phyloP scores from a whole-genome alignment of 78 protist genomes.

The Dictyostelium intermedium region DNA sequence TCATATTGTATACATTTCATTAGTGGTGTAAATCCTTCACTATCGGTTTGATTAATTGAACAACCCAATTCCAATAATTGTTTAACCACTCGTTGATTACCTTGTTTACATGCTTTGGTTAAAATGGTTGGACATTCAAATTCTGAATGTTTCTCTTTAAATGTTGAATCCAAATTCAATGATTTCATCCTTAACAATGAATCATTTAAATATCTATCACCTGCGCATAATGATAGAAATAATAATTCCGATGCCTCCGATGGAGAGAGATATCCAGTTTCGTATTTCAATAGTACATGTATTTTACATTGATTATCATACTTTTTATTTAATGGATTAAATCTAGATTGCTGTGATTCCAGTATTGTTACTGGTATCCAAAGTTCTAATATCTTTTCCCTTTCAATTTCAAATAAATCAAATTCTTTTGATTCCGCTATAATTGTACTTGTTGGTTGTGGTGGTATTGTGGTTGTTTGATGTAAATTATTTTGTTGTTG shows the following conservation, averaged over 20 bases:
- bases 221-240: slow-evolving; percentile 43
- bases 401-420: slow-evolving; percentile 34
- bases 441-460: neutral
- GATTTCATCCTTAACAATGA: neutral
- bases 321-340: neutral
- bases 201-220: neutral
- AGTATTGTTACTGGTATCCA: neutral
- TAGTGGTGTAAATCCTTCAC: slow-evolving; percentile 55
- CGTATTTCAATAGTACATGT: slow-evolving; percentile 22
- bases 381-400: slow-evolving; percentile 33
- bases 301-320: neutral
- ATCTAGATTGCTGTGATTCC: neutral
- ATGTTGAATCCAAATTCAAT: slow-evolving; percentile 17
- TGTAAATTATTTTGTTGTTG: neutral
- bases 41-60: slow-evolving; percentile 5
- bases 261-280: slow-evolving; percentile 10
- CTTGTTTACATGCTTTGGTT: slow-evolving; percentile 64
- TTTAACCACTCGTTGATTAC: slow-evolving; percentile 11
- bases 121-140: slow-evolving; percentile 29
- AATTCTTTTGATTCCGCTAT: slow-evolving; percentile 50
- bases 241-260: slow-evolving; percentile 47
- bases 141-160: slow-evolving; percentile 35
- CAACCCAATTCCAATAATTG: slow-evolving; percentile 46
- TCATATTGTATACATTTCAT: slow-evolving; percentile 62
- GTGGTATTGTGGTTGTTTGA: neutral